phyloP scores from a whole-genome alignment of 495 filamentous ascomycete species.

The Podospora didyma region DNA sequence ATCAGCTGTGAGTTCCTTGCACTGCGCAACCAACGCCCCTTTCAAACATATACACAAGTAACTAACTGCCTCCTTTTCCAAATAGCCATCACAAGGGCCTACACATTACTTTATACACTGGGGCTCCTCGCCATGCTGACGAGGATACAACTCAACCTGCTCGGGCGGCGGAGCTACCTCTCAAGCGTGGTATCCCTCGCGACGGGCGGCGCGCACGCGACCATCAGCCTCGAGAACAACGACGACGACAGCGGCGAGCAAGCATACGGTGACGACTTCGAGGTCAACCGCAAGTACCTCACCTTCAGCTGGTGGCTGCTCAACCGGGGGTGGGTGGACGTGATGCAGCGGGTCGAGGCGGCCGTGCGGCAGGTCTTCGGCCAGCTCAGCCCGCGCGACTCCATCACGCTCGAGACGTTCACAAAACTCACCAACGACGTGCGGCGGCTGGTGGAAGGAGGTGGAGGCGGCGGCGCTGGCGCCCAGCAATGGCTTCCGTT shows the following conservation, averaged over 20 bases:
- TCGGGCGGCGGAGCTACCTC: constrained; percentile 90
- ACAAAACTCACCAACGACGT: constrained; percentile 74
- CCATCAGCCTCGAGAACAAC: constrained; percentile 82
- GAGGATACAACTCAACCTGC: constrained; percentile 92
- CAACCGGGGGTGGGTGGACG: constrained; percentile 79
- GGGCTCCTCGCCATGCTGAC: constrained; percentile 88
- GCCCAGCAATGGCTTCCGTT: constrained; percentile 70
- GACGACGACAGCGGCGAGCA: constrained; percentile 77
- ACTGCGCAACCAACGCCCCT: not conserved
- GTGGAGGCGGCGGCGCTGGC: constrained; percentile 59
- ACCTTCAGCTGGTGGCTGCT: constrained; percentile 98
- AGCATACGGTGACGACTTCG: constrained; percentile 84
- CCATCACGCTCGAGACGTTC: constrained; percentile 73
- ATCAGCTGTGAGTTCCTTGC: constrained; percentile 67
- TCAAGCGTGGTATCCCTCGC: constrained; percentile 90
- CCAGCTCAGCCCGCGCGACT: constrained; percentile 78
- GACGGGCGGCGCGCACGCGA: constrained; percentile 54
- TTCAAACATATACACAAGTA: constrained; percentile 6
- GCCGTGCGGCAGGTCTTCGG: constrained; percentile 87
- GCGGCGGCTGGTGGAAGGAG: constrained; percentile 78
- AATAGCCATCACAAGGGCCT: constrained; percentile 83
- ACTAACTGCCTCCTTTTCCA: constrained; percentile 7
- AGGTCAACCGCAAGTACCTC: constrained; percentile 89
- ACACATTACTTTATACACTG: constrained; percentile 88
- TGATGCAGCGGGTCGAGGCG: constrained; percentile 71